Base-by-base conservation (phyloP, 192 early-diverging fungal species). In the Spizellomyces punctatus region DNA sequence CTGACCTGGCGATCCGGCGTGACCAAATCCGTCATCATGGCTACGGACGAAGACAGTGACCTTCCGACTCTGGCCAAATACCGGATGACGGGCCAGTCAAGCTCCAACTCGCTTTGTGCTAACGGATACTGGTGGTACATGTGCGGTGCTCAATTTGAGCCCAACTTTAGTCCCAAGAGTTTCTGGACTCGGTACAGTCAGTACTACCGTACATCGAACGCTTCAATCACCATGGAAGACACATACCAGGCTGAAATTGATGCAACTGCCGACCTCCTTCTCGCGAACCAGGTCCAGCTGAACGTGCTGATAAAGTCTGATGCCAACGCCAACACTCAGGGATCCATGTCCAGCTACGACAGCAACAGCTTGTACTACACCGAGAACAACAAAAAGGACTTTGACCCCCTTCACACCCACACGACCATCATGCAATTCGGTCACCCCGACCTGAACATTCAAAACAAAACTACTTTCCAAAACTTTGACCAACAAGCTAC, bases 31-130 rank as follows among this genome's bases (percentile, higher is more conserved):
- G 78, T 81, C 48, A 76, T 81, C 48, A 48, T 81, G 58, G 71
- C 71, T n/a, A 81, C 80, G 22, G 80, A 81, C 50, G 80, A 81
- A 55, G 80, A 81, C 57, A 72, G 69, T 19, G 80, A 81, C 45
- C 46, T 81, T 12, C 80, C 80, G 0, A 56, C 46, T 6, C 22
- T 42, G 10, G 46, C 46, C 43, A 66, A 66, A 2, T 75, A 77
- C 64, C 64, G 56, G 17, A 52, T 73, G 64, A 22, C 69, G 21
- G 64, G 64, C 19, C 75, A 69, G 50, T 12, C 64, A 19, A 42
- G 71, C 8, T 68, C 46, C 4, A 65, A 16, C 22, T 17, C 68
- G 1, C 66, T 74, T 21, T 78, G 76, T 48, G 64, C 72, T 6
- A 54, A 7, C 36, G 12, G 61, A 8, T 67, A 76, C 75, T 10